A percentile compares a stretch with the other conserved stretches of the same genome.
These are phyloP conservation scores for Aspergillus uvarum DNA, from an alignment of 2,329 filamentous ascomycete species.

Conservation along the genomic window DNA sequence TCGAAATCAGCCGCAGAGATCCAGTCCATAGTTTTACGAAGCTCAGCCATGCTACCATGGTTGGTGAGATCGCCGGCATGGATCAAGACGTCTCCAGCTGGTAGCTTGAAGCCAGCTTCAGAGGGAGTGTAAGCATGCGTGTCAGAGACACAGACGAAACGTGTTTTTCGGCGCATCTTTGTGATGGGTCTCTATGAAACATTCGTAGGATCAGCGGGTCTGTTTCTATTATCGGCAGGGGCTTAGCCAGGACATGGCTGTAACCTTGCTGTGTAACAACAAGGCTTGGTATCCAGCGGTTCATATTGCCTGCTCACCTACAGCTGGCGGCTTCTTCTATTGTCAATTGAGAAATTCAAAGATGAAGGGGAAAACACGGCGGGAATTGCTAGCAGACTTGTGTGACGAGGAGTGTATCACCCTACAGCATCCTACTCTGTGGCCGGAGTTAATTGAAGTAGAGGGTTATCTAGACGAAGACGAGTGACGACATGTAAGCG, in stretches of 20 bases:
- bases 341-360: too few species aligned
- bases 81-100: slow-evolving; percentile 58
- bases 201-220: neutral
- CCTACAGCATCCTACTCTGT: neutral
- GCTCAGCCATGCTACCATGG: slow-evolving; percentile 52
- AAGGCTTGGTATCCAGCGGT: neutral
- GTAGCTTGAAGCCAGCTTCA: slow-evolving; percentile 51
- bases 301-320: neutral
- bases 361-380: neutral
- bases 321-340: too few species aligned
- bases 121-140: slow-evolving; percentile 55
- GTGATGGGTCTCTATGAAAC: neutral
- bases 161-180: slow-evolving; percentile 43
- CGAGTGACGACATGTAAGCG: neutral
- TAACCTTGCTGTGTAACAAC: neutral
- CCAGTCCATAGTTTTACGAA: slow-evolving; percentile 55
- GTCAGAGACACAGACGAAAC: slow-evolving; percentile 60
- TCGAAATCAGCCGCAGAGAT: slow-evolving; percentile 54
- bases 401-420: neutral
- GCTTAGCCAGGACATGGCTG: neutral
- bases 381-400: neutral
- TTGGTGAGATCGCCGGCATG: slow-evolving; percentile 62
- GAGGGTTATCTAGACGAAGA: neutral
- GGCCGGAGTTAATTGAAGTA: neutral
- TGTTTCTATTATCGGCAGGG: neutral